Conservation (phyloP, 1,284 basidiomycete species). For the Cutaneotrichosporon cutaneum region DNA sequence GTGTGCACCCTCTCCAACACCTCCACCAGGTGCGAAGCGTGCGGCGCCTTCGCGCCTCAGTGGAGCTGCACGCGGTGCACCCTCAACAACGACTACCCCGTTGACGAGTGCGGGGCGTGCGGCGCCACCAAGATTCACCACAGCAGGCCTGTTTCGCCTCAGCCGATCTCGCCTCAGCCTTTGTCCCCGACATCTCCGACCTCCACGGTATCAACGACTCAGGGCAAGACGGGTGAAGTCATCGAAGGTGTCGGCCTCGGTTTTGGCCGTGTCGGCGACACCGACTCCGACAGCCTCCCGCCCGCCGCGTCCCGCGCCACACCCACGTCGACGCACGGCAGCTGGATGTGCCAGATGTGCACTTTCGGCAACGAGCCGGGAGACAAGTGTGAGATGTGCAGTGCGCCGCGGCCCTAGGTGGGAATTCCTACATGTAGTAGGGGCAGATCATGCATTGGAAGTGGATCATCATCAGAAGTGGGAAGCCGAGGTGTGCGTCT, state of each 20-base stretch:
- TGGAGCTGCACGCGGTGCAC: not conserved
- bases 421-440: no score
- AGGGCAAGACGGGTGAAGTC: not conserved
- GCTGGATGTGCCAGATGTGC: not conserved
- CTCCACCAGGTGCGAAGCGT: not conserved
- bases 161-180: not conserved
- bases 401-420: not conserved
- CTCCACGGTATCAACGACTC: not conserved
- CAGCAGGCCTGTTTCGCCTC: not conserved
- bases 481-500: no score
- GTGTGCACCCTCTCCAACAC: not conserved
- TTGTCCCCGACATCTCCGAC: not conserved
- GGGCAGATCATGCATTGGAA: no score
- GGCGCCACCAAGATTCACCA: not conserved
- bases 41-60: not conserved
- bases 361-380: not conserved
- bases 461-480: no score
- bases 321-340: not conserved
- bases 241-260: not conserved
- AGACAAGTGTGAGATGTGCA: not conserved
- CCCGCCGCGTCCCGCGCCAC: not conserved
- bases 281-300: not conserved
- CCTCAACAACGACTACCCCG: not conserved
- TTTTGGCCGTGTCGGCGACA: not conserved
- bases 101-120: not conserved